Base-by-base conservation (phyloP, 73 alveolate genomes). In the Blepharisma japonicum region DNA sequence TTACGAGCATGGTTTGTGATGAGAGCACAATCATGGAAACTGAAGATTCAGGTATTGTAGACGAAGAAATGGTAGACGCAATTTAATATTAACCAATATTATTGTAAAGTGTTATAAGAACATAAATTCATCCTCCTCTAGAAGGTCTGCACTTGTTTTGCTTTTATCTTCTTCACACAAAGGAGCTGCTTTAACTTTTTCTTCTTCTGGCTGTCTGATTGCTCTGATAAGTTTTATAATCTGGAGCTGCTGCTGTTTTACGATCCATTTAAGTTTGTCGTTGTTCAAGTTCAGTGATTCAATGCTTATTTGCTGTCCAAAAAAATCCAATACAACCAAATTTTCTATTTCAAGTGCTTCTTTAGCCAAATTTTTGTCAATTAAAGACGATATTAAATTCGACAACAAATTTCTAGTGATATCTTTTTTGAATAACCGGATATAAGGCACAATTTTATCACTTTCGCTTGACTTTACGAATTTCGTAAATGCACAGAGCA, bases 181-280 rank as follows among this genome's bases (percentile, higher is more conserved):
- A 1, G 14, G 47, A 53, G 67, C 27, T 1, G 23, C 67, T 53
- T 53, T 11, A 14, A 14, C 74, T 18, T 20, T 39, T 9, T 8
- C 47, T 61, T 18, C 38, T 61, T 61, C 74, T 20, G 11, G 18
- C 46, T 14, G n/a, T 61, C 23, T 61, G 18, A 14, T 2, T 25
- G 18, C 18, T 61, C 47, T 61, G 6, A 61, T 61, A 61, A 61
- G 23, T 25, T 61, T 61, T 8, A 61, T 61, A 0, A 61, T 14
- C 23, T 61, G 74, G 3, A 61, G 39, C 47, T 61, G 74, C 74
- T 61, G 74, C 14, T 61, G 74, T 18, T 25, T 14, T 14, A 61
- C 47, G 2, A 61, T 14, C 74, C 74, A 61, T 25, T 61, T 61
- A 25, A 61, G 74, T 61, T 61, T 61, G 14, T 61, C 74, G 23